Percentiles rank a stretch among this genome's conserved stretches.
Conservation (phyloP, 495 filamentous ascomycete genomes). For the Aspergillus hancockii region DNA sequence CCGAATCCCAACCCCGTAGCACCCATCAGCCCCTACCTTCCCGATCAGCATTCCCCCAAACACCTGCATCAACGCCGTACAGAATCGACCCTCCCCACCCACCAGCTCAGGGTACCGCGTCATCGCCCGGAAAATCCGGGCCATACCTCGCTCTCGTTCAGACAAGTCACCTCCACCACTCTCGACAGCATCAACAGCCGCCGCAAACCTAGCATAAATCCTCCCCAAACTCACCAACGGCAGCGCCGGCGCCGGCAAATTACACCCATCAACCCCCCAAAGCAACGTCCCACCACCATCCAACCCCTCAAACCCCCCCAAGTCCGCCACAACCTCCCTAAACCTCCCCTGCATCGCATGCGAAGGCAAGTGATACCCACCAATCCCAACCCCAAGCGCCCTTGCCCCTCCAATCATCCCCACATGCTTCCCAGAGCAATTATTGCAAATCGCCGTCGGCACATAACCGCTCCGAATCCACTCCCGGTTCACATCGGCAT, state of each 20-base stretch:
- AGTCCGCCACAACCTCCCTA: slow-evolving; percentile 27
- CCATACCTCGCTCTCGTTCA: slow-evolving; percentile 13
- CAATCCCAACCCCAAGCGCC: slow-evolving; percentile 26
- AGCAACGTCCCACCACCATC: slow-evolving; percentile 9
- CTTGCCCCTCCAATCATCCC: slow-evolving; percentile 42
- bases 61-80: slow-evolving; percentile 34
- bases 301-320: slow-evolving; percentile 19
- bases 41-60: slow-evolving; percentile 33
- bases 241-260: slow-evolving; percentile 39
- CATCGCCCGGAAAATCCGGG: slow-evolving; percentile 38
- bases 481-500: slow-evolving; percentile 24
- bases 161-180: not conserved
- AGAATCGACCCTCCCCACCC: slow-evolving; percentile 40
- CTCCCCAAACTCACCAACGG: slow-evolving; percentile 23
- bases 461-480: slow-evolving; percentile 43
- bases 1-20: slow-evolving; percentile 37
- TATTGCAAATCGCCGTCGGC: slow-evolving; percentile 33
- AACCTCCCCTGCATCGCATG: slow-evolving; percentile 36
- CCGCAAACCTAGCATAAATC: slow-evolving; percentile 34
- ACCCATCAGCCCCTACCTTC: slow-evolving; percentile 41
- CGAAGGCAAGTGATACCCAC: slow-evolving; percentile 30
- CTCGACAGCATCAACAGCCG: slow-evolving; percentile 15
- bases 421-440: slow-evolving; percentile 45
- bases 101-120: slow-evolving; percentile 33
- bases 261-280: slow-evolving; percentile 44